A percentile compares a stretch with the other conserved stretches of the same genome.
phyloP scores from a whole-genome alignment of 2,329 filamentous ascomycete species.

The Penicillium olsonii region DNA sequence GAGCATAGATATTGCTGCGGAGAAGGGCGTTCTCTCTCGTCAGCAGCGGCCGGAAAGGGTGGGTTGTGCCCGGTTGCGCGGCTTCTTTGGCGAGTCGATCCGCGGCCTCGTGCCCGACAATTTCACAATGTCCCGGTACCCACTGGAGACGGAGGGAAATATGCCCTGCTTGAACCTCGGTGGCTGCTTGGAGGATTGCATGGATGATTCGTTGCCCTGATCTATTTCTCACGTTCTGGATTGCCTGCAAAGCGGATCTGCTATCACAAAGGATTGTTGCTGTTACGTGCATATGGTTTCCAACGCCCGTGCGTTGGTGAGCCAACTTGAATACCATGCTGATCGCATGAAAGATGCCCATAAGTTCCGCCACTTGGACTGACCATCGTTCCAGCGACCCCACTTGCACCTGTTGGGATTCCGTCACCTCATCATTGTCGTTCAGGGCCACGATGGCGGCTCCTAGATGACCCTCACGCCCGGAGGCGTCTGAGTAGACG shows the following conservation, averaged over 20 bases:
- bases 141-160: background rate
- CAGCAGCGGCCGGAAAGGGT: conserved; percentile 15
- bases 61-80: conserved; percentile 7
- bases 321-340: background rate
- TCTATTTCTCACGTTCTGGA: background rate
- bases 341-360: background rate
- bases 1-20: conserved; percentile 2
- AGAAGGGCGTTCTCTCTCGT: conserved; percentile 12
- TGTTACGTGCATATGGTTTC: background rate
- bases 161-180: background rate
- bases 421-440: background rate
- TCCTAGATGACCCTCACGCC: background rate
- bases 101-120: conserved; percentile 8
- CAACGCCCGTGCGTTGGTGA: background rate
- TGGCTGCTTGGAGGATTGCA: background rate
- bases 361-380: background rate
- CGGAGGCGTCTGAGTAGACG: background rate
- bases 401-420: background rate
- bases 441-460: background rate
- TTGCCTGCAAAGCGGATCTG: background rate
- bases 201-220: background rate
- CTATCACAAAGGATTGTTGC: background rate
- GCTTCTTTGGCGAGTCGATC: conserved; percentile 14
- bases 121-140: background rate
- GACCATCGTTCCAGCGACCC: background rate